Evolutionary conservation across 73 alveolate species (phyloP), one percentile per base, ranked within the genome.

Genomic region (Blepharisma stoltei): DNA sequence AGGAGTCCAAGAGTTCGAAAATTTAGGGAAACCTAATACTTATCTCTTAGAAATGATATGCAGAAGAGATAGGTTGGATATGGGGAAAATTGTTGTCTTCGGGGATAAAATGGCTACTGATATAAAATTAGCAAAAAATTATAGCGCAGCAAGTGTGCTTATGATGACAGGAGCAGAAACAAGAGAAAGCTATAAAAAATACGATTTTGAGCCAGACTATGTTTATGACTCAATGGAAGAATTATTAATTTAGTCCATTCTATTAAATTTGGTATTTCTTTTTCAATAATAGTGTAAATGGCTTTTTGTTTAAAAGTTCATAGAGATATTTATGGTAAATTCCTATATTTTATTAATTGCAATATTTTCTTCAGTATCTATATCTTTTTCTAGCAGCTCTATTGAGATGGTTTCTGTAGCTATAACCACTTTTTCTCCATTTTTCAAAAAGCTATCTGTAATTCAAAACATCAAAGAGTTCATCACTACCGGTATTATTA

Each of bases 61-160:
- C 23, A 38, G 23, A 18, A 60, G 73, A 71, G 78, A 80, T 80
- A 7, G 69, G 27, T 70, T 43, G 6, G 83, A 38, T 38, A 23
- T 3, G 0, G 23, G 27, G 79, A 38, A 53, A 43, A 18, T 18
- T 5, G 55, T 69, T 11, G 45, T 69, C 4, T 44, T 69, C n/a
- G 79, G 79, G 41, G 79, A 69, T 69, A 69, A 38, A 43, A 69
- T 69, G 79, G 79, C 4, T 9, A 69, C 79, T 69, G 79, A 69
- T 69, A 69, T 69, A 14, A 9, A 18, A 43, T 53, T 69, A 1
- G 79, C 54, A 0, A 43, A 37, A 23, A 69, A 69, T 37, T 71
- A 1, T 44, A n/a, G 5, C 14, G 27, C 27, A 44, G 43, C 14
- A 25, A 37, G 54, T 9, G 55, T 44, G 21, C 60, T 69, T 11